Evolutionary conservation across 2,329 filamentous ascomycete genomes (phyloP).

Genomic region (Laburnicola sp.): DNA sequence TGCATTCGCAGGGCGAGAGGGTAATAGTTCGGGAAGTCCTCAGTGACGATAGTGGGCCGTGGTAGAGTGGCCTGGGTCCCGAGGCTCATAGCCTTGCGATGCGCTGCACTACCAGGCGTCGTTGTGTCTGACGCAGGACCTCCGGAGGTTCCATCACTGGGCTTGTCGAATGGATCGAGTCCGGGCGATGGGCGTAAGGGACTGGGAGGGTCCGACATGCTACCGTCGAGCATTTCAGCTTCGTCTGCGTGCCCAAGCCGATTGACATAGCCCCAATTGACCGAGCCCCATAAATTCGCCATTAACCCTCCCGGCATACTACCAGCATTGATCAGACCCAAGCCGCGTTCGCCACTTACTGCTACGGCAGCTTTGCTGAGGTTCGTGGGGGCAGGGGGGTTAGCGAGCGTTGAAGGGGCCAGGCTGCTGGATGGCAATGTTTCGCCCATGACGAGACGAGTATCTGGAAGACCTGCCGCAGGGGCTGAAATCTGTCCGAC

Average conservation of each 20-base stretch:
- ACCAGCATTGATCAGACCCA: conserved; percentile 64
- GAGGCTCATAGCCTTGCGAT: conserved; percentile 62
- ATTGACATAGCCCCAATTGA: conserved; percentile 74
- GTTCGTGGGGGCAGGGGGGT: conserved; percentile 79
- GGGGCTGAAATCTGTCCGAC: conserved; percentile 55
- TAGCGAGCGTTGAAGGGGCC: conserved; percentile 80
- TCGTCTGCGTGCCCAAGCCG: conserved; percentile 60
- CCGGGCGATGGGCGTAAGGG: conserved; percentile 29
- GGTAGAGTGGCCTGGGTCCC: conserved; percentile 45
- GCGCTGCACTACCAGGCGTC: conserved; percentile 30
- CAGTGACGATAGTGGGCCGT: conserved; percentile 37
- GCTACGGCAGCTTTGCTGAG: conserved; percentile 84
- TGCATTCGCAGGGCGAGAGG: conserved; percentile 81
- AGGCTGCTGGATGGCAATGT: conserved; percentile 65
- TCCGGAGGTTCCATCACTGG: conserved; percentile 13
- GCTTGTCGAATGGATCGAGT: conserved; percentile 25
- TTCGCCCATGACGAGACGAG: conserved; percentile 41
- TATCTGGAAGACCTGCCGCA: conserved; percentile 42
- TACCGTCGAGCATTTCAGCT: conserved; percentile 34
- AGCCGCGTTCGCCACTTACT: conserved; percentile 74
- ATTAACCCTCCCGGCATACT: conserved; percentile 81
- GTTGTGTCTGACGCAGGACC: conserved; percentile 15
- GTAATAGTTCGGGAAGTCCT: conserved; percentile 73
- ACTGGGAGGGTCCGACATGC: conserved; percentile 41
- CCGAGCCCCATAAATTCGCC: conserved; percentile 92